phyloP scores from a whole-genome alignment of 169 alveolate species.

The Miamiensis avidus region DNA sequence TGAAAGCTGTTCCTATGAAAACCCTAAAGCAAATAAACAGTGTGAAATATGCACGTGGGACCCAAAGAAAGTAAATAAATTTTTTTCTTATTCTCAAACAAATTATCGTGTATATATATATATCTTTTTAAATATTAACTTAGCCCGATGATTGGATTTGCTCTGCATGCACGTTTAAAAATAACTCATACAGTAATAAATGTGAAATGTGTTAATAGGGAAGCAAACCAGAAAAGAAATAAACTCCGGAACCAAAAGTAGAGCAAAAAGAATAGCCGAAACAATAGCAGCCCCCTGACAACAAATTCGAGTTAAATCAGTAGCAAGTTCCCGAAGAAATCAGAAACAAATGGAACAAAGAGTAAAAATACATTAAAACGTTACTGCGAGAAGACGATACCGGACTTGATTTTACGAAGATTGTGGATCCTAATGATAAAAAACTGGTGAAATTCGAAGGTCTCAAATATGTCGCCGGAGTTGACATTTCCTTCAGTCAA shows the following conservation, averaged over 20 bases:
- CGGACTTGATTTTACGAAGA: background rate
- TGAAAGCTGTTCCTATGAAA: background rate
- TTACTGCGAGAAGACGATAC: background rate
- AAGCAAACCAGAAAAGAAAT: background rate
- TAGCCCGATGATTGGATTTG: background rate
- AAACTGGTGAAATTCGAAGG: background rate
- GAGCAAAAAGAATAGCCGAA: background rate
- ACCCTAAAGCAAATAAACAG: background rate
- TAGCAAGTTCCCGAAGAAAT: background rate
- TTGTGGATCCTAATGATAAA: background rate
- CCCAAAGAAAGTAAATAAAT: background rate
- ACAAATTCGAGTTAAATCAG: background rate
- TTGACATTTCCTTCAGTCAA: constrained; percentile 77
- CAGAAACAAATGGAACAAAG: background rate
- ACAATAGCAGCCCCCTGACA: background rate
- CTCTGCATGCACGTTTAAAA: background rate
- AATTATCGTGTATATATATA: too few species aligned
- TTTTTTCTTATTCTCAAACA: too few species aligned
- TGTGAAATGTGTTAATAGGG: background rate
- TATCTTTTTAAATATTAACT: too few species aligned
- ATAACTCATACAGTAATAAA: background rate
- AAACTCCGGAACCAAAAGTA: background rate
- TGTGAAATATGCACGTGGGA: background rate
- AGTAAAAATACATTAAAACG: background rate
- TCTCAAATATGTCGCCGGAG: constrained; percentile 63